A percentile compares a stretch with the other conserved stretches of the same genome.
Conservation (phyloP, 1,284 basidiomycete species). For the Cutaneotrichosporon spelunceum region DNA sequence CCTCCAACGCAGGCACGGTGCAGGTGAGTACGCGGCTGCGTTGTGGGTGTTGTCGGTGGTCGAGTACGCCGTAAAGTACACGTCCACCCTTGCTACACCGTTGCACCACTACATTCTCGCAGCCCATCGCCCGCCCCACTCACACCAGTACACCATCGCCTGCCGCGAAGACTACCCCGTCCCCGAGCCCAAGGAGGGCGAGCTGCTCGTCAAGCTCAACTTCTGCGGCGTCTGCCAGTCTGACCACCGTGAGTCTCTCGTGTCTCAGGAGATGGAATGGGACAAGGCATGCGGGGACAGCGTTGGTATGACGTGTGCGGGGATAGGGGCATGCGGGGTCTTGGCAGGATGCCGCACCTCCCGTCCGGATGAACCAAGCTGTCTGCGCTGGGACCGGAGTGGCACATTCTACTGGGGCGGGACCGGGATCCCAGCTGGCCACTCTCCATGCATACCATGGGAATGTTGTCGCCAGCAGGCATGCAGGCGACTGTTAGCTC, state of each 20-base stretch:
- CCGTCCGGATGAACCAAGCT: constrained; percentile 2
- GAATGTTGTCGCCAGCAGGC: too few relatives aligned
- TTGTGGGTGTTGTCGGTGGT: too few relatives aligned
- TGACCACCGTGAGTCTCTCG: constrained; percentile 24
- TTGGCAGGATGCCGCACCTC: not conserved
- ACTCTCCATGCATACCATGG: too few relatives aligned
- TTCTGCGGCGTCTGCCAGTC: constrained; percentile 23
- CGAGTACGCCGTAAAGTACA: too few relatives aligned
- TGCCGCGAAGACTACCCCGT: constrained; percentile 24
- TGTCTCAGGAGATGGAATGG: not conserved
- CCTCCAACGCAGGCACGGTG: constrained; percentile 12
- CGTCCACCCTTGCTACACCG: too few relatives aligned
- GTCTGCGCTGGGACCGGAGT: too few relatives aligned
- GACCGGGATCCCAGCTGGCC: too few relatives aligned
- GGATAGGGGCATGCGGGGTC: not conserved
- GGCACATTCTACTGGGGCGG: too few relatives aligned
- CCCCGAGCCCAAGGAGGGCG: constrained; percentile 20
- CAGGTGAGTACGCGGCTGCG: constrained; percentile 9
- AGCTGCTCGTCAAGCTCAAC: constrained; percentile 26
- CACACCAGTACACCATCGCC: constrained; percentile 21
- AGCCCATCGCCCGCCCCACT: too few relatives aligned
- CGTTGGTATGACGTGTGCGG: not conserved
- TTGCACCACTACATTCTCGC: too few relatives aligned
- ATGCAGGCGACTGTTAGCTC: too few relatives aligned
- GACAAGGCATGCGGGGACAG: not conserved